Conservation (phyloP, 352 stramenopile species). For the Globisporangium iwayamae region DNA sequence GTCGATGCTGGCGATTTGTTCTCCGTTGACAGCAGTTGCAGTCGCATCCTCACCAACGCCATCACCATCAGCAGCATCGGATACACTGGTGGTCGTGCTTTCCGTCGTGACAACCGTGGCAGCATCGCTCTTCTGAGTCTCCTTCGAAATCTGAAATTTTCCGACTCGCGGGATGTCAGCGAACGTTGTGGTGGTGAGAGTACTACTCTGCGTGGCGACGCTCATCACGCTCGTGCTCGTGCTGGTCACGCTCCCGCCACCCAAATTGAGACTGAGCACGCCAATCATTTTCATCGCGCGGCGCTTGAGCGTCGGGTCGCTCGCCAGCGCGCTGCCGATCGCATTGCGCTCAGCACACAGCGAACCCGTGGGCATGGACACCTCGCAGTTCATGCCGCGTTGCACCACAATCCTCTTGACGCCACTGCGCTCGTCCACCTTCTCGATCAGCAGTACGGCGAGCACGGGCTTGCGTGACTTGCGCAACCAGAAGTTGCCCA, state of each 20-base stretch:
- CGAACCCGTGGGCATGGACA: constrained; percentile 94
- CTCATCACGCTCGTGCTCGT: constrained; percentile 10
- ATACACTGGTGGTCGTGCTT: not conserved
- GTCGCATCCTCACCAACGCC: not conserved
- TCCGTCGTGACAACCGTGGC: not conserved
- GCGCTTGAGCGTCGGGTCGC: constrained; percentile 90
- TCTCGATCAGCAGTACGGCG: constrained; percentile 95
- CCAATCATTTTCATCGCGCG: constrained; percentile 94
- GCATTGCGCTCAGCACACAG: constrained; percentile 97
- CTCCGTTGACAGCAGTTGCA: not conserved
- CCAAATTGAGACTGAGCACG: constrained; percentile 88
- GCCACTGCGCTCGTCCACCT: constrained; percentile 33
- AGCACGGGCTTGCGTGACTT: constrained; percentile 98
- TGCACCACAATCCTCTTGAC: constrained; percentile 78
- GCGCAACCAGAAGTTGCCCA: constrained; percentile 96
- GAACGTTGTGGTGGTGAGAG: not conserved
- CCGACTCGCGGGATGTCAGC: constrained; percentile 11
- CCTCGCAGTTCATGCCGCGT: constrained; percentile 98
- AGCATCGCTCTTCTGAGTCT: not conserved
- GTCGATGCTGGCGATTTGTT: too few relatives aligned
- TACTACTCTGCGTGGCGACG: constrained; percentile 8
- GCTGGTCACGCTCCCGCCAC: constrained; percentile 8
- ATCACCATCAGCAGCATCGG: not conserved
- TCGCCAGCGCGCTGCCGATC: constrained; percentile 96
- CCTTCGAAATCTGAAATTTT: constrained; percentile 14